Conservation (phyloP, 2,329 filamentous ascomycete genomes). For the Fusarium anthophilum region DNA sequence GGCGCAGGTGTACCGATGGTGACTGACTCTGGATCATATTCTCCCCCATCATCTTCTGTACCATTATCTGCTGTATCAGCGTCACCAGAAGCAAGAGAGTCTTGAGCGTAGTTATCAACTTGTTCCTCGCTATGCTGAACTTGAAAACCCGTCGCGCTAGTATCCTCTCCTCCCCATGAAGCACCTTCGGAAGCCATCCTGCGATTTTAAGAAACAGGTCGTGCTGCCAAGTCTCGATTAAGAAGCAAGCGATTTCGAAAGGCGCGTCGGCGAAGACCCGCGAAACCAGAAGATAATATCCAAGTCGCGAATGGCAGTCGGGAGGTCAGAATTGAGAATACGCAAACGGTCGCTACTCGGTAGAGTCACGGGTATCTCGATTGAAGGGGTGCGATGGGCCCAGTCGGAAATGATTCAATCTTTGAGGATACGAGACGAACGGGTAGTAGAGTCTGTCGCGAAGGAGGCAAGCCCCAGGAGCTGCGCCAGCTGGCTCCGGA, state of each 20-base stretch:
- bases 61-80: conserved; percentile 59
- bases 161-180: conserved; percentile 64
- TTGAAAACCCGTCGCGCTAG: conserved; percentile 65
- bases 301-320: conserved; percentile 1
- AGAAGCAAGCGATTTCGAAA: conserved; percentile 11
- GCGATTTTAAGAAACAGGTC: conserved; percentile 14
- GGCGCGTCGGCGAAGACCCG: conserved; percentile 20
- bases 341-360: neutral
- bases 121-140: conserved; percentile 65
- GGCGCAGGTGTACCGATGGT: conserved; percentile 54
- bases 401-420: conserved; percentile 1
- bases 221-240: conserved; percentile 7
- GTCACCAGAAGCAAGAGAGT: conserved; percentile 60
- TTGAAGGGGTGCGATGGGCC: conserved; percentile 2
- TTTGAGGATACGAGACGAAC: conserved; percentile 16
- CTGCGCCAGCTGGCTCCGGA: conserved; percentile 26
- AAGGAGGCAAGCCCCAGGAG: conserved; percentile 26
- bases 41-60: conserved; percentile 63
- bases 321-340: neutral
- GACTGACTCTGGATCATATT: conserved; percentile 68
- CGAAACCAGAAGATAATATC: neutral
- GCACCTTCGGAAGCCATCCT: conserved; percentile 54
- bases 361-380: neutral
- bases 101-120: conserved; percentile 60
- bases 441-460: conserved; percentile 28